Evolutionary conservation across 2,329 filamentous ascomycete genomes (phyloP), one percentile per base, ranked within the genome.

Genomic region (Phialemoniopsis sp.): DNA sequence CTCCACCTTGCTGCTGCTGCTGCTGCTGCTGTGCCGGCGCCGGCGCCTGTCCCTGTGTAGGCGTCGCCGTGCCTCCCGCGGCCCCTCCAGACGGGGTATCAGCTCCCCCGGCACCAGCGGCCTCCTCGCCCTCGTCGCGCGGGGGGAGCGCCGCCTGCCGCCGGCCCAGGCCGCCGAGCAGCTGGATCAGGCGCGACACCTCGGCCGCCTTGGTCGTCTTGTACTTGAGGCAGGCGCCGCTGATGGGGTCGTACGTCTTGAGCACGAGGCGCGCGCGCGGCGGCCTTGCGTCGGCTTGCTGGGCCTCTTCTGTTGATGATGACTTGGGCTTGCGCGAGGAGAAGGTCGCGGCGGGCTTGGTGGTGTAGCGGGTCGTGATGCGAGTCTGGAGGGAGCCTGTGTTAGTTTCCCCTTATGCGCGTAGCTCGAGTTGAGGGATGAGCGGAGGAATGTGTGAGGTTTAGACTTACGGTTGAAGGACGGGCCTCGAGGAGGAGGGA

Each of bases 301-400:
- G 36, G 30, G 34, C 39, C 43, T 29, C 17, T 50, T 51, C 41
- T 50, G n/a, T n/a, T n/a, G n/a, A n/a, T n/a, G n/a, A n/a, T n/a
- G n/a, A n/a, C n/a, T n/a, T n/a, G 46, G 44, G 52, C 36, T 36
- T 57, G 55, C 38, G 56, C 41, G 38, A 54, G 48, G 14, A 53
- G 50, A 28, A 57, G 59, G 30, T 26, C 7, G 47, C 40, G 34
- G 63, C 58, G 31, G 72, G 68, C 28, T 72, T 67, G 59, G 91
- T 81, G 59, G 80, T 84, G 79, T 97, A 98, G 73, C 87, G 89
- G 47, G 90, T 95, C 50, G 89, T 94, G 68, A 97, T 88, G 56
- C 82, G 80, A 35, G 91, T 90, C 90, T 96, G 55, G 19, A n/a
- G n/a, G n/a, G n/a, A n/a, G n/a, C n/a, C 10, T 26, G 21, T 26